Base-by-base conservation (phyloP, 2,329 filamentous ascomycete genomes). In the Penicillium brevicompactum region DNA sequence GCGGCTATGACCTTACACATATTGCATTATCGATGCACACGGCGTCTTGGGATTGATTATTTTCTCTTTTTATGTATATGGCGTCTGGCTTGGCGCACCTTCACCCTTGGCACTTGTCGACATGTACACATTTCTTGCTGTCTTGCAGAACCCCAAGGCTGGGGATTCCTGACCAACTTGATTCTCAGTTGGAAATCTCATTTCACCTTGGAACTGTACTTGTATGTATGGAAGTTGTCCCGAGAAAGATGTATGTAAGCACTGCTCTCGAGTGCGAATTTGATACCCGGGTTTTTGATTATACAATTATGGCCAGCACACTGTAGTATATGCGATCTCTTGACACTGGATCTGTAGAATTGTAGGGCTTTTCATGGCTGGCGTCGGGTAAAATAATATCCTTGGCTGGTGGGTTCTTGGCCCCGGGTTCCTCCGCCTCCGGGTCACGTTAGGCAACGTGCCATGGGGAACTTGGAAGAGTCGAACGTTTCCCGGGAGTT, bases 221-320 rank as follows among this genome's bases (percentile, higher is more conserved):
- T 61, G 32, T 59, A 61, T 55, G 59, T 59, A 53, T 56, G 49
- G 51, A 52, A 53, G 34, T 42, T 42, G 41, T 52, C 32, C 32
- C 53, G 44, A 49, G 41, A 44, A 49, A 41, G 31, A 44, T 46
- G 43, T 60, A 58, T 55, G 46, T 52, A 52, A 41, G 51, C 43
- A 45, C 27, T 60, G 38, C 41, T 41, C 30, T 57, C 50, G 46
- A 48, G 51, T 53, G 58, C 46, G 48, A 59, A 59, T 45, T 56
- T 60, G 60, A 62, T 62, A 62, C 60, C 60, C 60, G 40, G 34
- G 22, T 49, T 53, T 49, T 45, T 48, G 22, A 4, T 48, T 37
- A 47, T 22, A 27, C 24, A 27, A 5, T 27, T 27, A 27, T 27
- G 24, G 11, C 32, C 32, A 34, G 14, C 32, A 34, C 11, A 34